Conservation (phyloP, 1,284 basidiomycete genomes). For the Heterobasidion irregulare region DNA sequence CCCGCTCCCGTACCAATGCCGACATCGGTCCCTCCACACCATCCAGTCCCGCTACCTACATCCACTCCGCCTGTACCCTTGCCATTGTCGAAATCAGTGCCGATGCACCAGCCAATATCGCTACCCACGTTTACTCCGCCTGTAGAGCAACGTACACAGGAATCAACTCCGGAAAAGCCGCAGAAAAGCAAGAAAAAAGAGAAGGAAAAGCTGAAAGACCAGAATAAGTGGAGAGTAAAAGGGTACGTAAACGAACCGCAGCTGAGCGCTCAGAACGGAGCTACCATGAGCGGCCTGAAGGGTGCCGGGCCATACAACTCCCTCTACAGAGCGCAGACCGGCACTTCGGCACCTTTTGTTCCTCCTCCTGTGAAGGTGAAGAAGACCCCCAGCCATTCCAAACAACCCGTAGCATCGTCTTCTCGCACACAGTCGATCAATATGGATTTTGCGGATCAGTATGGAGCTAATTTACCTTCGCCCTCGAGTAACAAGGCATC, state of each 20-base stretch:
- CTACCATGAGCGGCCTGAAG: slow-evolving; percentile 5
- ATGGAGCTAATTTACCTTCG: neutral
- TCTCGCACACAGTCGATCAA: neutral
- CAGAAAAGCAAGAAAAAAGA: neutral
- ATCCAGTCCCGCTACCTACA: too few relatives aligned
- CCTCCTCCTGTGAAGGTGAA: slow-evolving; percentile 1
- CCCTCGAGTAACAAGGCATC: neutral
- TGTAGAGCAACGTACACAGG: neutral
- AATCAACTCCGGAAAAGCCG: neutral
- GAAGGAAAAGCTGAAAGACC: neutral
- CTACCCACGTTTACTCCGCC: neutral
- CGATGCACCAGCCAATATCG: too few relatives aligned
- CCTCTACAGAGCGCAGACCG: slow-evolving; percentile 6
- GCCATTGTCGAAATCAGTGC: too few relatives aligned
- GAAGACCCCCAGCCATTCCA: neutral
- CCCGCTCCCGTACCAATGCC: neutral
- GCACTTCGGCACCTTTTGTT: neutral
- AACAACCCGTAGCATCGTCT: neutral
- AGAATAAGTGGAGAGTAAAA: slow-evolving; percentile 3
- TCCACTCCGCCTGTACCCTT: too few relatives aligned
- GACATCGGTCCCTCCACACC: too few relatives aligned
- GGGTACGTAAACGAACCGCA: slow-evolving; percentile 11
- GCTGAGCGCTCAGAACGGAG: slow-evolving; percentile 8
- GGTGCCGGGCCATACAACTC: slow-evolving; percentile 9
- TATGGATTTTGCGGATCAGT: neutral